Evolutionary conservation across 1,284 basidiomycete species (phyloP).

Genomic region (Ganoderma lingzhi): DNA sequence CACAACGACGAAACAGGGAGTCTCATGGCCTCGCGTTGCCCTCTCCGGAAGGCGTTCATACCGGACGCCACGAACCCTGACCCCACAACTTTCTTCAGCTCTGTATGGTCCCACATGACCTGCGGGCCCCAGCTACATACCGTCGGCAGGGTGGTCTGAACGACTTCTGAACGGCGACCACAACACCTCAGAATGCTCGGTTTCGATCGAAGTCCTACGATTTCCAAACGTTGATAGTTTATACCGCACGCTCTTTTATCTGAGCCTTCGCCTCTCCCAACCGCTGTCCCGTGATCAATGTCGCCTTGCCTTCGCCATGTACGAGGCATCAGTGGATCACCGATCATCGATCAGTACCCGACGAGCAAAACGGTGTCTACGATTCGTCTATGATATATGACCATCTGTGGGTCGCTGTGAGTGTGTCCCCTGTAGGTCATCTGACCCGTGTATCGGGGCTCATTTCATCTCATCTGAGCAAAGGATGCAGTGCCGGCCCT

Average conservation of each 20-base stretch:
- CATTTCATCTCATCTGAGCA: background rate
- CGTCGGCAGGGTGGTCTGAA: conserved; percentile 5
- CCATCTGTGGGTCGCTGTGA: background rate
- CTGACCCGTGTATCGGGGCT: background rate
- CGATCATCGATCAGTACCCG: too few relatives aligned
- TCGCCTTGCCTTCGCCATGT: background rate
- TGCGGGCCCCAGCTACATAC: too few relatives aligned
- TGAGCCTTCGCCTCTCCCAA: background rate
- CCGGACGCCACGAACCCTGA: conserved; percentile 4
- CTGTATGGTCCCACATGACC: background rate
- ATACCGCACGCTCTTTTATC: background rate
- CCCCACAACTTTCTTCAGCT: conserved; percentile 4
- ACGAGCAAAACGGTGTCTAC: background rate
- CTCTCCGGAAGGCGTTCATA: background rate
- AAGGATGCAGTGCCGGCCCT: background rate
- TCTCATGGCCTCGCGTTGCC: background rate
- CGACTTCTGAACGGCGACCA: conserved; percentile 13
- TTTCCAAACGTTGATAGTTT: background rate
- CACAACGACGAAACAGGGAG: background rate
- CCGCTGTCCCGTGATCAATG: background rate
- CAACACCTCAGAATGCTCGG: background rate
- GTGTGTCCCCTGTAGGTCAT: background rate
- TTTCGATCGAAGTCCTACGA: conserved; percentile 1
- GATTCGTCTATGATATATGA: too few relatives aligned
- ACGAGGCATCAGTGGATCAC: background rate